These are phyloP conservation scores for Metarhizium rileyi DNA, from an alignment of 2,329 filamentous ascomycete genomes.

Conservation along the genomic window DNA sequence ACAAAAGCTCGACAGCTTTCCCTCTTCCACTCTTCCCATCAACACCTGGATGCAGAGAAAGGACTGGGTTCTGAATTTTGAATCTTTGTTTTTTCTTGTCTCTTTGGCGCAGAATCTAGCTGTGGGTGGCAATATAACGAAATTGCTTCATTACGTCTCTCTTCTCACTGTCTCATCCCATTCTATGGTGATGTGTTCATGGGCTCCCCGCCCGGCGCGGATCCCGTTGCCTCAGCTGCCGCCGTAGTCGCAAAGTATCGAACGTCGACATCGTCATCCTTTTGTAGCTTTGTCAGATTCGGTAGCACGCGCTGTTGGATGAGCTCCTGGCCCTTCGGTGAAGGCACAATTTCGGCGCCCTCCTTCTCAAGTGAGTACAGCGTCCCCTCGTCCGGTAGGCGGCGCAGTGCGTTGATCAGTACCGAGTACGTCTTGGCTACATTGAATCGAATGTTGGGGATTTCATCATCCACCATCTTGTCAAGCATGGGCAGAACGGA, in stretches of 20 bases:
- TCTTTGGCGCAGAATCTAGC: neutral
- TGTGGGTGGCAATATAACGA: conserved; percentile 28
- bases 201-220: conserved; percentile 40
- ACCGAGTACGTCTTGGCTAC: conserved; percentile 95
- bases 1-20: neutral
- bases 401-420: conserved; percentile 83
- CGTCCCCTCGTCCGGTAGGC: conserved; percentile 80
- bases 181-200: conserved; percentile 59
- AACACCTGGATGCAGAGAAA: neutral
- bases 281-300: conserved; percentile 87
- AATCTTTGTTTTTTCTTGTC: conserved; percentile 1
- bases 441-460: conserved; percentile 99
- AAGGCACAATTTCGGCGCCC: conserved; percentile 50
- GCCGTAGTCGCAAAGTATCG: conserved; percentile 95
- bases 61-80: neutral
- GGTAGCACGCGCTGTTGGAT: conserved; percentile 82
- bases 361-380: conserved; percentile 78
- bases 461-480: conserved; percentile 85
- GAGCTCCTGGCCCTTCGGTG: conserved; percentile 64
- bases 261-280: conserved; percentile 96
- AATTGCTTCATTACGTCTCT: conserved; percentile 42
- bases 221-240: conserved; percentile 47
- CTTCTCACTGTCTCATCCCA: conserved; percentile 18
- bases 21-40: neutral
- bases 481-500: conserved; percentile 95